Base-by-base conservation (phyloP, 1,139 yeast species). In the Blastobotrys indianensis region DNA sequence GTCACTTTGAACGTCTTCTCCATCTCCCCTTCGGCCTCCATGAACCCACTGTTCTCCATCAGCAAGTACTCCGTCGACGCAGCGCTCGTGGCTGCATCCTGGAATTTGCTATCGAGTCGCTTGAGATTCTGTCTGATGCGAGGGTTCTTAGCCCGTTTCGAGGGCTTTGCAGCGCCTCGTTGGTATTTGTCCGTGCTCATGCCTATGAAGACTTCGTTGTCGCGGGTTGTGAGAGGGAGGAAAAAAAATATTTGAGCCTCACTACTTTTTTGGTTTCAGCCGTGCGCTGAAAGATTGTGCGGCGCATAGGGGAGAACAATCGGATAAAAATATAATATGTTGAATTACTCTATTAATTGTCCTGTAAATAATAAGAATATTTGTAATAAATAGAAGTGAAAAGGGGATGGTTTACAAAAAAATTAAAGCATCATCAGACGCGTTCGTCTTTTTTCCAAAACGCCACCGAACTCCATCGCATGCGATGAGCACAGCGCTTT, bases 1-100 rank as follows among this genome's bases (percentile, higher is more conserved):
- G 75, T 77, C 58, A 86, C 85, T 65, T 85, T 86, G 69, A 72
- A 87, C 0, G 98, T 92, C 62, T 79, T 81, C 66, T 94, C 99
- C 87, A 92, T 81, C 37, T 74, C 78, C 57, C 82, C 85, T 56
- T 94, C 98, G 3, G 96, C 87, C 63, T 92, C 98, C 54, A 94
- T 68, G 57, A 73, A 84, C 41, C 98, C 98, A 2, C 74, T 77
- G 38, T 84, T 82, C 68, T 92, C 97, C 54, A 85, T 86, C 41
- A 88, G 70, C 54, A 94, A 74, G 61, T 86, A 75, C 57, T 92
- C 97, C 0, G 97, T 86, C 6, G 85, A 81, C 20, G 90, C 86
- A 1, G 96, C 96, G 12, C 88, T 76, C 53, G 75, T 70, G 16
- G 86, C 78, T 0, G 96, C 95, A 52, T 82, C 84, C 54, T 79